These are phyloP conservation scores for Ricinus communis DNA, from an alignment of 345 rosid species.

Conservation along the genomic window DNA sequence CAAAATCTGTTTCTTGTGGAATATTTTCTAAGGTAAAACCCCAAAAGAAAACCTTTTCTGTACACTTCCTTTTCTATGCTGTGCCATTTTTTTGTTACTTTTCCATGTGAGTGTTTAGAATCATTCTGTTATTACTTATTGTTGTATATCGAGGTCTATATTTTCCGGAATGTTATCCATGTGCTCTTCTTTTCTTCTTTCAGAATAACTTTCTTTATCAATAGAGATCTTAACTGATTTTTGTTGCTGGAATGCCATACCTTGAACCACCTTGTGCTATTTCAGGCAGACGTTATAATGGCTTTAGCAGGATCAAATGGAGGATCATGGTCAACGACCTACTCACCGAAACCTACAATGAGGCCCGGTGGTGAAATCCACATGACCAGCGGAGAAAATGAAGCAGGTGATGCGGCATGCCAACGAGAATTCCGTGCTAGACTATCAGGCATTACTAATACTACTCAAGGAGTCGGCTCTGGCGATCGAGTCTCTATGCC, in stretches of 20 bases:
- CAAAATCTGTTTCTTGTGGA: too few species aligned
- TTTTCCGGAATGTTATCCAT: too few species aligned
- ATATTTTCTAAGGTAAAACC: too few species aligned
- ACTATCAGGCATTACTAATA: constrained; percentile 21
- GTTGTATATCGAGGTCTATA: too few species aligned
- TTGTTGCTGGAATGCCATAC: not conserved
- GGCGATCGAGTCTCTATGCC: constrained; percentile 42
- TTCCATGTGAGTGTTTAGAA: too few species aligned
- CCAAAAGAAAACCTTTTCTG: too few species aligned
- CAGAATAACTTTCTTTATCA: too few species aligned
- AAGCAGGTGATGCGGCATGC: constrained; percentile 33
- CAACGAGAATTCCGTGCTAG: constrained; percentile 48
- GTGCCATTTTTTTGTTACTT: too few species aligned
- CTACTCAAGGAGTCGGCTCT: constrained; percentile 36
- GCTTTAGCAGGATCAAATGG: constrained; percentile 95
- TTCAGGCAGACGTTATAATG: constrained; percentile 96
- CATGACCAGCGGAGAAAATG: constrained; percentile 25
- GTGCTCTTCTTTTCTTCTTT: too few species aligned
- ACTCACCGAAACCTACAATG: constrained; percentile 53
- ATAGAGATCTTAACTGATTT: too few species aligned
- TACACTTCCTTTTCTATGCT: too few species aligned
- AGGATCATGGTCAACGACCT: constrained; percentile 89
- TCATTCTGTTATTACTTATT: too few species aligned
- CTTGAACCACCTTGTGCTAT: constrained; percentile 22
- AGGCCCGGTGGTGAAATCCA: constrained; percentile 34